A percentile compares a stretch with the other conserved stretches of the same genome.
These are phyloP conservation scores for Cercospora beticola DNA, from an alignment of 2,329 filamentous ascomycete genomes.

Conservation along the genomic window DNA sequence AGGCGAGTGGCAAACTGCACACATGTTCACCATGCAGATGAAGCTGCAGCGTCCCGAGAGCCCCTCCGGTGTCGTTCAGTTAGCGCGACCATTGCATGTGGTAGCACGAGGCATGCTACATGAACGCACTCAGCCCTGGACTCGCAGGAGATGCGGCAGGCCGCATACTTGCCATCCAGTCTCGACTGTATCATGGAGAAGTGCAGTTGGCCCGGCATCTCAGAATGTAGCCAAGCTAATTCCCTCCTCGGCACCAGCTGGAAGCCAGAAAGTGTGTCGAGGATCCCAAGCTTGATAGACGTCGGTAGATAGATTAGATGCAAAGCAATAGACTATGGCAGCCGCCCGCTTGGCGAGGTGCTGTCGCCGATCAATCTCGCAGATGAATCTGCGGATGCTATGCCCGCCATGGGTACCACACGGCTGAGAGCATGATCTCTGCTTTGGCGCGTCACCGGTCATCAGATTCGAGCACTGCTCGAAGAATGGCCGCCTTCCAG, in stretches of 20 bases:
- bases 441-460: conserved; percentile 10
- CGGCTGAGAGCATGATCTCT: background rate
- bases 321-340: background rate
- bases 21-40: background rate
- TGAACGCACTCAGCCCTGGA: background rate
- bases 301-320: background rate
- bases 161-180: background rate
- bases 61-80: background rate
- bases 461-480: background rate
- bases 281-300: background rate
- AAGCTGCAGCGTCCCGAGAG: background rate
- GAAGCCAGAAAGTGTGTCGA: background rate
- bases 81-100: background rate
- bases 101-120: background rate
- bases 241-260: background rate
- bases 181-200: background rate
- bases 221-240: background rate
- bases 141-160: background rate
- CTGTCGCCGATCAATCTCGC: background rate
- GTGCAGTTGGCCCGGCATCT: background rate
- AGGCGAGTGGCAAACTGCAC: background rate
- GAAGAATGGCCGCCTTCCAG: background rate
- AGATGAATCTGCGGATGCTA: background rate
- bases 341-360: background rate
- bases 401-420: background rate